Evolutionary conservation across 768 basidiomycete genomes (phyloP), one percentile per base, ranked within the genome.

Genomic region (Crucibulum laeve): DNA sequence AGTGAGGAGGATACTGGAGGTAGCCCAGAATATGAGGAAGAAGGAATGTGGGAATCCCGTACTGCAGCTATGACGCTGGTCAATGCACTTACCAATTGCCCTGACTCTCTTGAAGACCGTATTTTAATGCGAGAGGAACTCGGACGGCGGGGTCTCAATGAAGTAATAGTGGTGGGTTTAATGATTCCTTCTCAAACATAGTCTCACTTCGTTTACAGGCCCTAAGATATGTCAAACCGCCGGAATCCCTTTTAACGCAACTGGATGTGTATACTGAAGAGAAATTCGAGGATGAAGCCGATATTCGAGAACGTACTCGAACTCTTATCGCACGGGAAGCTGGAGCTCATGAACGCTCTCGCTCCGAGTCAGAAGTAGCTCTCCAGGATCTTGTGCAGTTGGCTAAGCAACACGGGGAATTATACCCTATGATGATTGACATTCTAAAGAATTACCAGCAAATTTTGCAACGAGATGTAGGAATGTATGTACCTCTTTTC

Each of bases 241-340:
- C 90, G 5, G 90, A 70, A 43, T 51, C 58, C 1, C 63, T 95
- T n/a, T 57, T 87, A n/a, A 85, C 73, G 0, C 92, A 94, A 53
- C 64, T 93, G 4, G 78, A 85, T 48, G 73, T 90, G 21, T 95
- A 92, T 53, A 75, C 79, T 0, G 91, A 95, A 49, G 91, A 94
- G 59, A 88, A 90, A 52, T 87, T 84, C 35, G 91, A 94, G 53
- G 92, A 96, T 57, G 87, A 90, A 58, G 83, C 87, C 55, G 88
- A 93, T 39, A 74, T 89, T 62, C 80, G 81, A 28, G 83, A 92
- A 49, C 75, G 80, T 25, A 69, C 77, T 26, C 71, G 65, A 25
- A 54, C 53, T 38, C 36, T 69, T 14, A 51, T 73, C 37, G 39
- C 47, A 14, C 57, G 55, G 26, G 49, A 52, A 35, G 51, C 49